Base-by-base conservation (phyloP, 108 stramenopile genomes). In the Mediolabrus comicus region DNA sequence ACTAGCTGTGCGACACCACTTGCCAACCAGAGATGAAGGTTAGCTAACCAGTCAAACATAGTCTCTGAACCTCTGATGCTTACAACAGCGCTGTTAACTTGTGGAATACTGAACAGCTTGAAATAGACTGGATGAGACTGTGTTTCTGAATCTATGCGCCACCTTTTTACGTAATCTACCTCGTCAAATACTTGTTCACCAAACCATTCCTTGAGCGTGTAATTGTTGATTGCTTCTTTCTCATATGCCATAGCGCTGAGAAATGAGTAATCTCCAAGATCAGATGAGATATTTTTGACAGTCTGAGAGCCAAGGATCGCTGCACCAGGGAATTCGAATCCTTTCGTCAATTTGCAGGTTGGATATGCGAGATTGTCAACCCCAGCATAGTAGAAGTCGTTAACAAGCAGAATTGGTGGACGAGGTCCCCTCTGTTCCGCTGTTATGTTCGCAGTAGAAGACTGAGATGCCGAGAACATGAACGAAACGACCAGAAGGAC, bases 61-160 rank as follows among this genome's bases (percentile, higher is more conserved):
- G 86, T 92, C 27, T 70, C 55, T n/a, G 87, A 88, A 14, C 94
- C 94, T 25, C 94, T 83, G 54, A 92, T 90, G 30, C 77, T 52
- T 35, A 95, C 67, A 30, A 91, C 59, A 7, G 80, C 84, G 65
- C 62, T 51, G 22, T 70, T 60, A 11, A 14, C 49, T 11, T 35
- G 27, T 26, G 82, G 82, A 39, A 82, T 61, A 12, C 52, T 72
- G 34, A 92, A 62, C 12, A 89, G 63, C 60, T 83, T 86, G 80
- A 83, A 92, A 6, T 59, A 72, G 0, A 89, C 91, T 9, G 85
- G 70, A 41, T 41, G 61, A 22, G 61, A 30, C n/a, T 34, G 16
- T 12, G 59, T 41, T 26, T 65, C 67, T 3, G 67, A 55, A 7
- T 74, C 54, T 28, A 29, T 28, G 27, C 86, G 77, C 46, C 58